phyloP scores from a whole-genome alignment of 495 filamentous ascomycete genomes.

The Chaetomidium leptoderma region DNA sequence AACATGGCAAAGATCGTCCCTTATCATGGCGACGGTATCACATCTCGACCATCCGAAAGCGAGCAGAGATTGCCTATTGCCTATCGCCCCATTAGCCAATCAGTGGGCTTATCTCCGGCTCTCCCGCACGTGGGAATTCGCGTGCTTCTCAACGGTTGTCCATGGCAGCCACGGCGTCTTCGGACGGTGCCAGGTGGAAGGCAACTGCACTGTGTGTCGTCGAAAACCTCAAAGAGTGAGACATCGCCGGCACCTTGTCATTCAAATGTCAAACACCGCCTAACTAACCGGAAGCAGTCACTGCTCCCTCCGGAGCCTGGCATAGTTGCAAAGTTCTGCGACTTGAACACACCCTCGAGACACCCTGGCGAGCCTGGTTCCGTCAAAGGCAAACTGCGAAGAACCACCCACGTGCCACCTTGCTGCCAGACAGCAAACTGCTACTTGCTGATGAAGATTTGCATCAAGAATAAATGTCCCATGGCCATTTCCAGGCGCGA shows the following conservation, averaged over 20 bases:
- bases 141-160: slow-evolving; percentile 9
- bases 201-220: background rate
- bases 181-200: background rate
- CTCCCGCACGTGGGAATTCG: slow-evolving; percentile 8
- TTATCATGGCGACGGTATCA: slow-evolving; percentile 1
- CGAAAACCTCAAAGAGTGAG: background rate
- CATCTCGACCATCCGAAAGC: background rate
- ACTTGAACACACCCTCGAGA: too few species aligned
- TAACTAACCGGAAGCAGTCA: too few species aligned
- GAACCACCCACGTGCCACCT: too few species aligned
- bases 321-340: too few species aligned
- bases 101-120: slow-evolving; percentile 8
- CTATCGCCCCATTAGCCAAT: slow-evolving; percentile 13
- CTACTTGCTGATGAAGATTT: too few species aligned
- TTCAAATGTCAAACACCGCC: too few species aligned
- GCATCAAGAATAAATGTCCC: too few species aligned
- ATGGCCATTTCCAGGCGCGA: too few species aligned
- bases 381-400: too few species aligned
- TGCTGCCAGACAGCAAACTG: too few species aligned
- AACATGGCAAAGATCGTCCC: background rate
- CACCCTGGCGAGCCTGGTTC: too few species aligned
- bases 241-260: background rate
- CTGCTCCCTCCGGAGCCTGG: too few species aligned
- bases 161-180: background rate
- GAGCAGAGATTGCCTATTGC: background rate